These are phyloP conservation scores for Aquilaria malaccensis DNA, from an alignment of 345 rosid genomes.

Conservation along the genomic window DNA sequence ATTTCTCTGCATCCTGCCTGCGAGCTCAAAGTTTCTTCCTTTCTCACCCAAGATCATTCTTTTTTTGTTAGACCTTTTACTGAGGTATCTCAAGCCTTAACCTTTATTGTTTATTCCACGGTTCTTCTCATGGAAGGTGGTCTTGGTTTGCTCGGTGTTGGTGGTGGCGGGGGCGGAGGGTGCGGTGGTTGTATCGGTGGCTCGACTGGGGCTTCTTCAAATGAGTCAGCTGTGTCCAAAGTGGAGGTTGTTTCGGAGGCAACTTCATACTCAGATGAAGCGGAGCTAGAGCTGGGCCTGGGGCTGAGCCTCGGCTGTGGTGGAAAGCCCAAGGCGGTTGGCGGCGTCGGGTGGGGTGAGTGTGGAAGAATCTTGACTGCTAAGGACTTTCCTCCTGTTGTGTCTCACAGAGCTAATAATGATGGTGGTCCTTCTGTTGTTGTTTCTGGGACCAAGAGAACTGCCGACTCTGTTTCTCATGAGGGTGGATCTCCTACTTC, in stretches of 20 bases:
- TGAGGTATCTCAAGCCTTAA: constrained; percentile 21
- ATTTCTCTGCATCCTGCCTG: constrained; percentile 9
- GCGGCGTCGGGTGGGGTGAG: constrained; percentile 49
- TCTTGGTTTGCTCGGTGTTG: constrained; percentile 26
- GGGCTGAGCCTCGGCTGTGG: constrained; percentile 65
- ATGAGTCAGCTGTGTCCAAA: constrained; percentile 27
- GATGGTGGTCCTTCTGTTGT: constrained; percentile 17
- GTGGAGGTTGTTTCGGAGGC: constrained; percentile 35
- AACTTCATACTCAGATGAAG: constrained; percentile 35
- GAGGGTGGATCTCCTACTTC: constrained; percentile 60
- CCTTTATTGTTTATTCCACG: constrained; percentile 12
- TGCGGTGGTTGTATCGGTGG: constrained; percentile 9
- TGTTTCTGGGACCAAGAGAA: constrained; percentile 58
- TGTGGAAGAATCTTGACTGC: constrained; percentile 76
- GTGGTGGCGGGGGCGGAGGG: constrained; percentile 17
- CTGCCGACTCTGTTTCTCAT: constrained; percentile 59
- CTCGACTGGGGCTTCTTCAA: constrained; percentile 20
- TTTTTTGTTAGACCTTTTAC: background rate
- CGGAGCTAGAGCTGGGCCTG: constrained; percentile 61
- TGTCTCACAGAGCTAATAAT: constrained; percentile 19
- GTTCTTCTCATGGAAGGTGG: constrained; percentile 28
- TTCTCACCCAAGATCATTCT: background rate
- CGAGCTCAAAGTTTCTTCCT: constrained; percentile 13
- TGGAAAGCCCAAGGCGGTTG: constrained; percentile 30
- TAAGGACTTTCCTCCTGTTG: constrained; percentile 58